These are phyloP conservation scores for Lachancea thermotolerans DNA, from an alignment of 805 yeast genomes.

Conservation along the genomic window DNA sequence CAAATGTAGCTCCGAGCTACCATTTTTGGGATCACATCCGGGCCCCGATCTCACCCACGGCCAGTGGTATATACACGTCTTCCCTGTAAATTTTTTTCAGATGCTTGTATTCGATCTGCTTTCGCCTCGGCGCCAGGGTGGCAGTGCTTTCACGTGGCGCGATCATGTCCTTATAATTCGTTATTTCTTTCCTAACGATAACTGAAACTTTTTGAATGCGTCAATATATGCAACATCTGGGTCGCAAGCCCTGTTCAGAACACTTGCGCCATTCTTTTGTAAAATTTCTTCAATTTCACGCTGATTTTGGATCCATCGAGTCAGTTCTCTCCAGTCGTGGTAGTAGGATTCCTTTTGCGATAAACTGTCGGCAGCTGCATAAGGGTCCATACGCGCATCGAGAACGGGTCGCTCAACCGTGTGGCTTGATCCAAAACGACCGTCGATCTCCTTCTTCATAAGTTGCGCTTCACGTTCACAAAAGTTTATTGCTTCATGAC, in stretches of 20 bases:
- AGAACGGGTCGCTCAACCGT: slow-evolving; percentile 17
- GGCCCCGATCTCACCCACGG: too few relatives aligned
- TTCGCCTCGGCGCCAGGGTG: neutral
- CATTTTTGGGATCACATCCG: too few relatives aligned
- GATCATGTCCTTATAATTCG: neutral
- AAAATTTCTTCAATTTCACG: slow-evolving; percentile 37
- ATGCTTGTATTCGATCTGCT: too few relatives aligned
- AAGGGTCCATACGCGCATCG: slow-evolving; percentile 42
- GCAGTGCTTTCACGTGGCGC: neutral
- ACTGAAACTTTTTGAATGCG: slow-evolving; percentile 14
- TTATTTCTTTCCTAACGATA: neutral
- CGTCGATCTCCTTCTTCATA: slow-evolving; percentile 30
- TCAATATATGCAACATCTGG: slow-evolving; percentile 22
- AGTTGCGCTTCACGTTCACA: slow-evolving; percentile 33
- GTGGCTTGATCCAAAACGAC: slow-evolving; percentile 14
- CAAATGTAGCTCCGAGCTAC: too few relatives aligned
- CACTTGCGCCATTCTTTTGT: slow-evolving; percentile 30
- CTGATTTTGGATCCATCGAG: slow-evolving; percentile 37
- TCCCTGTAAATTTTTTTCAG: too few relatives aligned
- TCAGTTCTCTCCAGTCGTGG: slow-evolving; percentile 25
- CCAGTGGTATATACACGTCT: too few relatives aligned
- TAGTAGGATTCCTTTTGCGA: slow-evolving; percentile 28
- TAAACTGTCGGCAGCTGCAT: slow-evolving; percentile 37
- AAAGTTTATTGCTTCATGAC: slow-evolving; percentile 36
- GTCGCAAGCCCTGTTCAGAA: slow-evolving; percentile 35